Evolutionary conservation across 2,329 filamentous ascomycete genomes (phyloP).

Genomic region (Sclerotinia subarctica): DNA sequence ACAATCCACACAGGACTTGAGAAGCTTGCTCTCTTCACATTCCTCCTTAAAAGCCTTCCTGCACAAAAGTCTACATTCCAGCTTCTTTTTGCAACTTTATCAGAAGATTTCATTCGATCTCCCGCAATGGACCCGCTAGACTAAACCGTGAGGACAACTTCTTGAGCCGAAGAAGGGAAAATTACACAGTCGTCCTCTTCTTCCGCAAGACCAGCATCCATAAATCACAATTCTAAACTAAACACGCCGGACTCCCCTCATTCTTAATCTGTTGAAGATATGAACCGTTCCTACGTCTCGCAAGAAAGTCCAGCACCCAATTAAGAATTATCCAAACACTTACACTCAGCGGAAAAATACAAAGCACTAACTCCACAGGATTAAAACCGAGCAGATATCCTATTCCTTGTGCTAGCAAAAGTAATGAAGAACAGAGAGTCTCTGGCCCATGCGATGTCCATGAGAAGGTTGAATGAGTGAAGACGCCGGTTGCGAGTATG

Average conservation of each 20-base stretch:
- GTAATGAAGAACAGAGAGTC: neutral
- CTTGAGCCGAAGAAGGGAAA: neutral
- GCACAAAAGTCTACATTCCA: neutral
- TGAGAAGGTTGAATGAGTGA: neutral
- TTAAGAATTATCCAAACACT: neutral
- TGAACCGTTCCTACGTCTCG: neutral
- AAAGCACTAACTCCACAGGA: conserved; percentile 4
- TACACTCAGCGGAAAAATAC: neutral
- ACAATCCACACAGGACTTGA: neutral
- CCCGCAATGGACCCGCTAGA: neutral
- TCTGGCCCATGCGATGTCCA: neutral
- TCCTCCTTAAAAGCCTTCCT: no score
- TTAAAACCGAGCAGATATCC: neutral
- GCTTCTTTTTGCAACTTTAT: neutral
- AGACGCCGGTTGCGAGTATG: neutral
- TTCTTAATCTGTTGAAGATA: neutral
- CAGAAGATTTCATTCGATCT: neutral
- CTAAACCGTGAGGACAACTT: neutral
- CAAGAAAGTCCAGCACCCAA: neutral
- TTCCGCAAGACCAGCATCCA: neutral
- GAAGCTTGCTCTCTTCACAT: neutral
- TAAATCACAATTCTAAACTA: neutral
- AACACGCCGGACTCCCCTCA: no score
- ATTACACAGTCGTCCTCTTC: neutral
- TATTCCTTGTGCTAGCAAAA: neutral